Evolutionary conservation across 2,329 filamentous ascomycete genomes (phyloP).

Genomic region (Aureobasidium sp.): DNA sequence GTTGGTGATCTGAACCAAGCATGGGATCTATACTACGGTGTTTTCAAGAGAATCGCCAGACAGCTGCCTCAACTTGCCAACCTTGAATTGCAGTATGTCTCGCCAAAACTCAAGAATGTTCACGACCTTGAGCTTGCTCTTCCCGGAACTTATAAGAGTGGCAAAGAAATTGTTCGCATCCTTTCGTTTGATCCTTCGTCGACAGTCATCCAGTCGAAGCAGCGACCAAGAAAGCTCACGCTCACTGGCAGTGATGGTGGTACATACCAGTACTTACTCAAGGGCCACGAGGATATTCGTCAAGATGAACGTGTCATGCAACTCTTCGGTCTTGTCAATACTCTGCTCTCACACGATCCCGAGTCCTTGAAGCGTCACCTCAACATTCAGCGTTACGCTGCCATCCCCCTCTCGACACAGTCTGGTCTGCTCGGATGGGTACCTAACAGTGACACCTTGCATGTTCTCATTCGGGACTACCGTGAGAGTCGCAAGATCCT

Average conservation of each 20-base stretch:
- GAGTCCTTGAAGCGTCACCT: slow-evolving; percentile 97
- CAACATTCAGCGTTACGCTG: slow-evolving; percentile 89
- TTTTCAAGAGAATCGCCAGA: slow-evolving; percentile 89
- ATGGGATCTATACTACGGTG: slow-evolving; percentile 98
- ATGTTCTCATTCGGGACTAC: slow-evolving; percentile 94
- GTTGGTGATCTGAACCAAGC: slow-evolving; percentile 93
- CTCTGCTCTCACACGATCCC: slow-evolving; percentile 81
- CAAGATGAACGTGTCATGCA: slow-evolving; percentile 99
- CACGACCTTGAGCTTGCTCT: slow-evolving; percentile 84
- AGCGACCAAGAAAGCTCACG: slow-evolving; percentile 82
- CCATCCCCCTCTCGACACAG: slow-evolving; percentile 94
- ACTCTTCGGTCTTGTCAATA: slow-evolving; percentile 95
- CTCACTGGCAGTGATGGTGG: slow-evolving; percentile 82
- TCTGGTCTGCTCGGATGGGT: slow-evolving; percentile 95
- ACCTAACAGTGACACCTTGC: slow-evolving; percentile 92
- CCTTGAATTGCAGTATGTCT: slow-evolving; percentile 92
- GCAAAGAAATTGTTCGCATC: slow-evolving; percentile 72
- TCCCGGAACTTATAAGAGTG: slow-evolving; percentile 86
- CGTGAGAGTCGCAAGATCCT: slow-evolving; percentile 94
- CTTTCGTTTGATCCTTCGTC: slow-evolving; percentile 83
- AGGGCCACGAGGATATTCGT: slow-evolving; percentile 98
- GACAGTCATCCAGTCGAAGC: slow-evolving; percentile 92
- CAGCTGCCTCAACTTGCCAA: slow-evolving; percentile 89
- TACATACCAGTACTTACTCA: slow-evolving; percentile 80
- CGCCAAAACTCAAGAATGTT: slow-evolving; percentile 79